These are phyloP conservation scores for Eucalyptus victrix DNA, from an alignment of 345 rosid species.

Conservation along the genomic window DNA sequence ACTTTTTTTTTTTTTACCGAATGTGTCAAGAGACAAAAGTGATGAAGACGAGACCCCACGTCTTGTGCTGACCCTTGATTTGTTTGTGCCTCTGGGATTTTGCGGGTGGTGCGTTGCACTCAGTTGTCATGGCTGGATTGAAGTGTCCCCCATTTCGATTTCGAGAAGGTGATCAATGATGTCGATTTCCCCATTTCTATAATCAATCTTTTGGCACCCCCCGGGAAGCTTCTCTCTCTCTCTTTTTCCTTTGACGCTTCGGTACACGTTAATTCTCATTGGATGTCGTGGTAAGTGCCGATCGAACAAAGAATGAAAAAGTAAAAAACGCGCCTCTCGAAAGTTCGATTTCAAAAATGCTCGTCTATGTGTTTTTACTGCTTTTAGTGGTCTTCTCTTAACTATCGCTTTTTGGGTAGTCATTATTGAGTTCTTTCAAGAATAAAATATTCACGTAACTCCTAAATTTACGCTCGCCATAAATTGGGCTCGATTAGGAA, in stretches of 20 bases:
- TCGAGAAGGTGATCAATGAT: background rate
- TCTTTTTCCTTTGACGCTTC: background rate
- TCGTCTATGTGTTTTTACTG: background rate
- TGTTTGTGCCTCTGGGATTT: background rate
- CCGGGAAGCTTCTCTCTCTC: background rate
- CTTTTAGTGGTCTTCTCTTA: background rate
- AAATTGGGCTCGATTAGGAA: background rate
- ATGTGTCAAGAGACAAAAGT: background rate
- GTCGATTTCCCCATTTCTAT: background rate
- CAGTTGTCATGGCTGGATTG: slow-evolving; percentile 1
- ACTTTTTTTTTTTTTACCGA: accelerated
- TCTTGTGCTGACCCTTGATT: background rate
- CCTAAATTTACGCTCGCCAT: background rate
- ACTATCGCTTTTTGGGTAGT: background rate
- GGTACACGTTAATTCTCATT: background rate
- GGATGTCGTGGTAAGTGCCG: background rate
- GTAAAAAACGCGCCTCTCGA: too few species aligned
- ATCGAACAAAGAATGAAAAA: background rate
- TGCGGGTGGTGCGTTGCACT: slow-evolving; percentile 31
- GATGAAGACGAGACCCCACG: background rate
- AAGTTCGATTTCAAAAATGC: background rate
- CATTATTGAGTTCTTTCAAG: background rate
- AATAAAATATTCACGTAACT: background rate
- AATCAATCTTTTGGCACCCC: background rate
- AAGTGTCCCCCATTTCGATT: background rate